Percentiles rank a stretch among this genome's conserved stretches.
These are phyloP conservation scores for Nemania serpens DNA, from an alignment of 2,329 filamentous ascomycete species.

Conservation along the genomic window DNA sequence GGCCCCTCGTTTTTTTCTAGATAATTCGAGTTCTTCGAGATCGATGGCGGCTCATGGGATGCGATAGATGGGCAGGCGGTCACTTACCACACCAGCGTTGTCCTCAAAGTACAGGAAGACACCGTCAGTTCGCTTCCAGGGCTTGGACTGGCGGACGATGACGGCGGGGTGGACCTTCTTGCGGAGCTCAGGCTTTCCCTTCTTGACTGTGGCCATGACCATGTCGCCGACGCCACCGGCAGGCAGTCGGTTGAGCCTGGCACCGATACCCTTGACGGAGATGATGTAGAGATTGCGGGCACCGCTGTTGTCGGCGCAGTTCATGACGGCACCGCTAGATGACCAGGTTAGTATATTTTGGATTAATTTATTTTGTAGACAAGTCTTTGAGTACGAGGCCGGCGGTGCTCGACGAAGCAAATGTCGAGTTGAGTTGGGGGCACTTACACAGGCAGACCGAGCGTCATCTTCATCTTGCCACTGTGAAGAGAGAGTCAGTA, in stretches of 20 bases:
- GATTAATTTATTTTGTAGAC: too few species aligned
- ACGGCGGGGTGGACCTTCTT: constrained; percentile 99
- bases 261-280: constrained; percentile 31
- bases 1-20: too few species aligned
- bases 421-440: constrained; percentile 26
- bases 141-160: constrained; percentile 79
- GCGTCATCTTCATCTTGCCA: constrained; percentile 99
- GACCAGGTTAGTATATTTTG: constrained; percentile 26
- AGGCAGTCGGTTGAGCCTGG: constrained; percentile 31
- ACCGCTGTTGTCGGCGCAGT: constrained; percentile 66
- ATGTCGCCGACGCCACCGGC: constrained; percentile 33
- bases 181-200: constrained; percentile 96
- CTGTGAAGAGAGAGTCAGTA: constrained; percentile 43
- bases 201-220: constrained; percentile 35
- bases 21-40: constrained; percentile 87
- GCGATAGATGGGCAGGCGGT: constrained; percentile 95
- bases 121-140: constrained; percentile 69
- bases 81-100: constrained; percentile 96
- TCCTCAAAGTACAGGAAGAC: constrained; percentile 99
- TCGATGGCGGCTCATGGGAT: constrained; percentile 99
- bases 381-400: not conserved
- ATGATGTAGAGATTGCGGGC: constrained; percentile 28
- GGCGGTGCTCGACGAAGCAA: not conserved
- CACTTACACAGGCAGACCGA: constrained; percentile 99
- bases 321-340: constrained; percentile 94